Evolutionary conservation across 345 rosid species (phyloP).

Genomic region (Toxicodendron radicans): DNA sequence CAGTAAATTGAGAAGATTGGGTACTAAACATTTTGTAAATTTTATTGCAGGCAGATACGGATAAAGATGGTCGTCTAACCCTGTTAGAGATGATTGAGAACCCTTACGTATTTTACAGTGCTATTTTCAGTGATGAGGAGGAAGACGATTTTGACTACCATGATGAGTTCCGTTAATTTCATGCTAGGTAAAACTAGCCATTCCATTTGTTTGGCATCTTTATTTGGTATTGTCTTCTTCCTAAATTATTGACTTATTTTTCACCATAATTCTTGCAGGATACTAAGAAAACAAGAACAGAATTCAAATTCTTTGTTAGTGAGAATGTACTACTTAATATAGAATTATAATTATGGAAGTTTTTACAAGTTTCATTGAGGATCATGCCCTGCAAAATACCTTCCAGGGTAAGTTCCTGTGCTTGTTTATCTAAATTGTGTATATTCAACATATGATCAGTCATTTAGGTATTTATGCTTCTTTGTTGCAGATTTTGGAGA

Average conservation of each 20-base stretch:
- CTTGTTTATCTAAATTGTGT: neutral
- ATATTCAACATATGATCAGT: neutral
- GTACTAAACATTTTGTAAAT: slow-evolving; percentile 13
- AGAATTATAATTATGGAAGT: slow-evolving; percentile 1
- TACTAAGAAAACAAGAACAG: neutral
- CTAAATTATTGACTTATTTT: neutral
- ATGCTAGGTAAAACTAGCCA: slow-evolving; percentile 21
- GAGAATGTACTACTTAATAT: neutral
- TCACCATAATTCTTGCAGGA: slow-evolving; percentile 21
- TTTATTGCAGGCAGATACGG: slow-evolving; percentile 74
- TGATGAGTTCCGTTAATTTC: slow-evolving; percentile 81
- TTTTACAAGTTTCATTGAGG: neutral
- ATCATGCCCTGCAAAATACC: neutral
- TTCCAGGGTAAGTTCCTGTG: neutral
- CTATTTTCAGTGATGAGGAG: slow-evolving; percentile 76
- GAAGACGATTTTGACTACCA: slow-evolving; percentile 66
- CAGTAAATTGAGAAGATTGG: neutral
- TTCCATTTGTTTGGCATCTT: neutral
- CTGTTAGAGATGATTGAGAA: slow-evolving; percentile 85
- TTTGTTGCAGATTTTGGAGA: slow-evolving; percentile 16
- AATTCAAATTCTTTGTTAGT: slow-evolving; percentile 2
- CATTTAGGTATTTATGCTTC: neutral
- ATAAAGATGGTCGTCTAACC: slow-evolving; percentile 80
- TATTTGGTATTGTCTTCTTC: neutral
- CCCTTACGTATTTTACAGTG: slow-evolving; percentile 93